phyloP scores from a whole-genome alignment of 108 stramenopile species.

The Discostella stelligeroides region DNA sequence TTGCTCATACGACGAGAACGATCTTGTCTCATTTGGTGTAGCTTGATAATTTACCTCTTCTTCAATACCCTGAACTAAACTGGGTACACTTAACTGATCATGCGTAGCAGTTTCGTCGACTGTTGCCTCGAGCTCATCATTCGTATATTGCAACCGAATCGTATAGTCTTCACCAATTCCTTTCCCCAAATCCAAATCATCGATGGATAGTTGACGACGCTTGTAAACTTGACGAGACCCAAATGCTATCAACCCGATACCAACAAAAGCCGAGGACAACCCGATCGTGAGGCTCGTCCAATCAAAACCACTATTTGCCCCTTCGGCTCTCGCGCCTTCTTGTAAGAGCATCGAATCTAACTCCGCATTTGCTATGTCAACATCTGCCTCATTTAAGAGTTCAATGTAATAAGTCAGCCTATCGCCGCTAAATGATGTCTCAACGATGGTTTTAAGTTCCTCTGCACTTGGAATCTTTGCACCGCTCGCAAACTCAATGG shows the following conservation, averaged over 20 bases:
- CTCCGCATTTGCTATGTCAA: constrained; percentile 3
- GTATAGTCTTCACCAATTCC: constrained; percentile 16
- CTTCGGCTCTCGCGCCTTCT: neutral
- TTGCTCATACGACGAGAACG: constrained; percentile 7
- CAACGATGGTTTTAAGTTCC: constrained; percentile 16
- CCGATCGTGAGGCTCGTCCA: constrained; percentile 14
- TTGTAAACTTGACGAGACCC: constrained; percentile 5
- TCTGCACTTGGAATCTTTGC: constrained; percentile 15
- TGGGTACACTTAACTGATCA: constrained; percentile 16
- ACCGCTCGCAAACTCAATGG: constrained; percentile 22
- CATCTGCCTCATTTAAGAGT: constrained; percentile 30
- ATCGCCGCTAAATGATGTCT: constrained; percentile 17
- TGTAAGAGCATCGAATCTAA: neutral
- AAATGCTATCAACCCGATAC: constrained; percentile 14
- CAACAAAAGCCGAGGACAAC: constrained; percentile 14
- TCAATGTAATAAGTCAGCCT: constrained; percentile 32
- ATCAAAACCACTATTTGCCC: neutral
- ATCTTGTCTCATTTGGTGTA: neutral
- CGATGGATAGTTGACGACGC: constrained; percentile 3
- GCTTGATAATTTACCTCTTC: constrained; percentile 8
- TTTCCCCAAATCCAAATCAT: constrained; percentile 21
- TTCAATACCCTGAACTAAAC: constrained; percentile 12
- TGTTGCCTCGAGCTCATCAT: constrained; percentile 26
- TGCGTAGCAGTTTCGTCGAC: constrained; percentile 1
- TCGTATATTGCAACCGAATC: constrained; percentile 18